Evolutionary conservation across 805 yeast species (phyloP).

Genomic region (Candida germanica): DNA sequence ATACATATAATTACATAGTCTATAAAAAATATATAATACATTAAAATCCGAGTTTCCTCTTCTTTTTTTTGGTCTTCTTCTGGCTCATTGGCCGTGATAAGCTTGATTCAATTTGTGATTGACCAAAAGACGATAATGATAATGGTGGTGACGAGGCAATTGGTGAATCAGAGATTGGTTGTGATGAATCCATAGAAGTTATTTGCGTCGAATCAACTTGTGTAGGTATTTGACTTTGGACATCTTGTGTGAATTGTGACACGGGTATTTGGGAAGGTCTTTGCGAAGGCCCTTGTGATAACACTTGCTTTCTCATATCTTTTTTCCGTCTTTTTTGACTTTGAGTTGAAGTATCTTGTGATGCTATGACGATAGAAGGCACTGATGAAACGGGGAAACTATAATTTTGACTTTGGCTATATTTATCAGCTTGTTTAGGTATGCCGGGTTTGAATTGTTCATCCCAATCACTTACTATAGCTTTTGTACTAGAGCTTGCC

Average conservation of each 20-base stretch:
- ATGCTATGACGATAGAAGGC: conserved; percentile 19
- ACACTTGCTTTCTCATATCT: conserved; percentile 1
- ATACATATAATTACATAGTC: conserved; percentile 3
- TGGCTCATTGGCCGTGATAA: not conserved
- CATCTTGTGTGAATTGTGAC: conserved; percentile 4
- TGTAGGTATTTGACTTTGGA: not conserved
- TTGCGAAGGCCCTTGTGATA: conserved; percentile 1
- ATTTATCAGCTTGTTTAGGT: conserved; percentile 6
- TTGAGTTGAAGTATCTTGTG: conserved; percentile 9
- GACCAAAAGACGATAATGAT: not conserved
- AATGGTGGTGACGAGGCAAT: too few relatives aligned
- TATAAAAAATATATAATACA: too few relatives aligned
- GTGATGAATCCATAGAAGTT: not conserved
- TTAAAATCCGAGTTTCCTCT: conserved; percentile 48
- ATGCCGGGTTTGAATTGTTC: conserved; percentile 1
- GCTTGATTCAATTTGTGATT: not conserved
- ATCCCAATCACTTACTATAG: conserved; percentile 17
- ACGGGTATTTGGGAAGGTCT: not conserved
- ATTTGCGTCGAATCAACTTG: not conserved
- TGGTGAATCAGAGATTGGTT: not conserved
- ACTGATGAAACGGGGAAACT: conserved; percentile 10
- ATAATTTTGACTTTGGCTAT: conserved; percentile 1
- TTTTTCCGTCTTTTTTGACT: conserved; percentile 4
- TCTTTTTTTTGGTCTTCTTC: conserved; percentile 28
- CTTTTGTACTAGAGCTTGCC: conserved; percentile 10